Conservation (phyloP, 73 alveolate species). For the Stentor roeselii region DNA sequence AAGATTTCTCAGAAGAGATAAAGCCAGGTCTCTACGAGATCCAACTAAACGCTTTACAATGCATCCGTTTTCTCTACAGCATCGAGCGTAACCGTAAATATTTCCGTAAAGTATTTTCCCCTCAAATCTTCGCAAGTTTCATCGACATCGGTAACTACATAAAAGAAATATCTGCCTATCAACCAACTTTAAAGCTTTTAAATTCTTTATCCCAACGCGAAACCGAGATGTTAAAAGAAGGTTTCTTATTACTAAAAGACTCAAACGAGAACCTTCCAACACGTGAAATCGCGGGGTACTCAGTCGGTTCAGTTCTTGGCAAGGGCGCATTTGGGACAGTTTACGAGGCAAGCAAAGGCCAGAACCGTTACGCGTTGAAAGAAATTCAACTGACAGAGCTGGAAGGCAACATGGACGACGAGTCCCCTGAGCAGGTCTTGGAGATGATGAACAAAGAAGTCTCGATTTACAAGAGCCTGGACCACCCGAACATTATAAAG, state of each 20-base stretch:
- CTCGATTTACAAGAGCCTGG: slow-evolving; percentile 71
- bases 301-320: slow-evolving; percentile 69
- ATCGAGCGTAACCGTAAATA: slow-evolving; percentile 47
- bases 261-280: slow-evolving; percentile 33
- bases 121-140: slow-evolving; percentile 65
- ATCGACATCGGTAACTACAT: slow-evolving; percentile 83
- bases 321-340: slow-evolving; percentile 94
- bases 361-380: slow-evolving; percentile 74
- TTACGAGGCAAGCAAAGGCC: slow-evolving; percentile 70
- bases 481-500: slow-evolving; percentile 91
- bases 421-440: slow-evolving; percentile 56
- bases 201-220: slow-evolving; percentile 28
- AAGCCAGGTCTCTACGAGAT: slow-evolving; percentile 38
- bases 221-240: slow-evolving; percentile 43
- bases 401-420: slow-evolving; percentile 50
- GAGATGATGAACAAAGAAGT: slow-evolving; percentile 84
- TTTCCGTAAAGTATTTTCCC: slow-evolving; percentile 31
- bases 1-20: neutral
- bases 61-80: slow-evolving; percentile 40
- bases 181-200: slow-evolving; percentile 43
- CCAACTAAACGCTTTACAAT: slow-evolving; percentile 16
- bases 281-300: slow-evolving; percentile 60
- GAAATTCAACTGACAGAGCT: slow-evolving; percentile 60
- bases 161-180: slow-evolving; percentile 54
- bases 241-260: slow-evolving; percentile 45